Conservation (phyloP, 2,329 filamentous ascomycete genomes). For the Verticillium nonalfalfae region DNA sequence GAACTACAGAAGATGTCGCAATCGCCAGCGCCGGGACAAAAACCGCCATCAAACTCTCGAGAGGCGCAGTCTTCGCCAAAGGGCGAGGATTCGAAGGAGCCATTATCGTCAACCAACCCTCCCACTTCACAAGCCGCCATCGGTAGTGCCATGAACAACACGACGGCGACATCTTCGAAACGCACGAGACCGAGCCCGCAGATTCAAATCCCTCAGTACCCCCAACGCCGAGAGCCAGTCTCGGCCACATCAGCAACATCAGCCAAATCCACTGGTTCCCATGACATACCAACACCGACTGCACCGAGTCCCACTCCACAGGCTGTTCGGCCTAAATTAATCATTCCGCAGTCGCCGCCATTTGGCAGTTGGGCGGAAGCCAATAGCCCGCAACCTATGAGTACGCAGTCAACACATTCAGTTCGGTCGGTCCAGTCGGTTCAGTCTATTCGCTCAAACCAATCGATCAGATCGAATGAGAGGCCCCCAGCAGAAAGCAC, state of each 20-base stretch:
- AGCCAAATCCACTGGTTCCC: neutral
- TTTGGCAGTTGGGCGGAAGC: neutral
- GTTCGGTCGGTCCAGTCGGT: neutral
- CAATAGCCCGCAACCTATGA: neutral
- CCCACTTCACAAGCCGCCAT: neutral
- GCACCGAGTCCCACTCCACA: conserved; percentile 25
- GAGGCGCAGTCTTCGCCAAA: conserved; percentile 13
- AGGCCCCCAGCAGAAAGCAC: conserved; percentile 4
- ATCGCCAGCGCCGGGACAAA: neutral
- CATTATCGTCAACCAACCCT: neutral
- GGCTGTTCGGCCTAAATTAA: conserved; percentile 19
- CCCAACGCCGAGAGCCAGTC: neutral
- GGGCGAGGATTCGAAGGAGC: conserved; percentile 5
- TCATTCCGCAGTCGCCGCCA: conserved; percentile 16
- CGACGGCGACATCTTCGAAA: neutral
- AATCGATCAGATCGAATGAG: neutral
- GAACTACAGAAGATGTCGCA: neutral
- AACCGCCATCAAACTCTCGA: neutral
- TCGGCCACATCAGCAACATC: neutral
- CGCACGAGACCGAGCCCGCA: neutral
- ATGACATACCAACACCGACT: conserved; percentile 21
- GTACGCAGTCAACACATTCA: neutral
- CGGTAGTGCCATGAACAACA: neutral
- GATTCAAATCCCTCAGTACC: neutral
- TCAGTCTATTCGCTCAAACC: neutral